Evolutionary conservation across 2,329 filamentous ascomycete species (phyloP).

Genomic region (Zymoseptoria passerinii): DNA sequence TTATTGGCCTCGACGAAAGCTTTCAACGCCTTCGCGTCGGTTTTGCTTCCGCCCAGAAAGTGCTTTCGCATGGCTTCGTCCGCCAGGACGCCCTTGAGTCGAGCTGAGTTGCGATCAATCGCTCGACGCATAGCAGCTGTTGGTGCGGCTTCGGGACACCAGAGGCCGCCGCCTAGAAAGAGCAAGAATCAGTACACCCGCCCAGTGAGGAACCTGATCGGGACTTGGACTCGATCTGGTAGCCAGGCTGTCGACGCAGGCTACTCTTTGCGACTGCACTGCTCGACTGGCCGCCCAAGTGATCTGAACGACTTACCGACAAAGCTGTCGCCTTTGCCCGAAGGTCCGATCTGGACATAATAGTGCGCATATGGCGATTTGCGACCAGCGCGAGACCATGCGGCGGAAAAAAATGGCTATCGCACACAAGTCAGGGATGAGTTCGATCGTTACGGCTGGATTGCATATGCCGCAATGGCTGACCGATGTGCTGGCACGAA

Average conservation of each 20-base stretch:
- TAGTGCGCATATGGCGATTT: constrained; percentile 85
- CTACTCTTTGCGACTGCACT: background rate
- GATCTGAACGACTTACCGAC: constrained; percentile 49
- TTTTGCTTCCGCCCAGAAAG: constrained; percentile 49
- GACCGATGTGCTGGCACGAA: background rate
- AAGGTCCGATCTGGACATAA: constrained; percentile 73
- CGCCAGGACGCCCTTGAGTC: constrained; percentile 60
- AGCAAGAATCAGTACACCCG: constrained; percentile 3
- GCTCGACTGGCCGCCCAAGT: background rate
- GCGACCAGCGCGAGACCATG: constrained; percentile 77
- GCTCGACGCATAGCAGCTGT: constrained; percentile 60
- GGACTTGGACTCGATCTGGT: background rate
- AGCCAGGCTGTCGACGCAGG: background rate
- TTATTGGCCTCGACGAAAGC: constrained; percentile 63
- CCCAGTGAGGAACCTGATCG: background rate
- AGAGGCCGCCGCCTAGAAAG: constrained; percentile 62
- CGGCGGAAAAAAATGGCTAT: constrained; percentile 72
- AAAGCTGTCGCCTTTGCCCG: constrained; percentile 47
- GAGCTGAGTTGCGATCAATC: constrained; percentile 64
- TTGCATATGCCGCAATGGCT: background rate
- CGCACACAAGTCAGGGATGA: background rate
- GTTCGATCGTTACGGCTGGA: background rate
- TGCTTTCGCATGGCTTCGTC: constrained; percentile 52
- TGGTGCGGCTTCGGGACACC: constrained; percentile 63
- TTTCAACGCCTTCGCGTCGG: constrained; percentile 39